These are phyloP conservation scores for Arthroderma uncinatum DNA, from an alignment of 2,329 filamentous ascomycete genomes.

Conservation along the genomic window DNA sequence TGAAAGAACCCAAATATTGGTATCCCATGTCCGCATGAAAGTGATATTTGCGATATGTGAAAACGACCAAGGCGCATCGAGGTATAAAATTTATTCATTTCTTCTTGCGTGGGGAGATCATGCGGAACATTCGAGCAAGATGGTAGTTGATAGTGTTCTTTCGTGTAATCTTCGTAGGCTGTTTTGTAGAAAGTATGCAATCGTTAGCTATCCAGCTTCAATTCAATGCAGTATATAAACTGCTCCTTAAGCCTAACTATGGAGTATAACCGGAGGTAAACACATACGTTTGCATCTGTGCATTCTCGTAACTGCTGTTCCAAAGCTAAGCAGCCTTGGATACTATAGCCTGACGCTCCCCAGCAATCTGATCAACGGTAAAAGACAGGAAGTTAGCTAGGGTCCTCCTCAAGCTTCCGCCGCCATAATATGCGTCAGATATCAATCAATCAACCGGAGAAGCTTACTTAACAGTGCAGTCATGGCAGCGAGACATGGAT, in stretches of 20 bases:
- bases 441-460: neutral
- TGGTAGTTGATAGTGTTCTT: conserved; percentile 90
- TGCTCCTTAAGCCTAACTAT: neutral
- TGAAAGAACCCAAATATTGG: neutral
- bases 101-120: conserved; percentile 60
- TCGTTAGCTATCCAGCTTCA: neutral
- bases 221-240: neutral
- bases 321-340: conserved; percentile 48
- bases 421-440: neutral
- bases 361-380: conserved; percentile 31
- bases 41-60: neutral
- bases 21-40: neutral
- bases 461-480: conserved; percentile 51
- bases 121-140: conserved; percentile 62
- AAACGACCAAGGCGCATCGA: neutral
- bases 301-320: conserved; percentile 52
- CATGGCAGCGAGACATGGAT: conserved; percentile 58
- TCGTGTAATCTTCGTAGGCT: conserved; percentile 47
- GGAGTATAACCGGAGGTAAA: neutral
- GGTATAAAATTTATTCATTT: conserved; percentile 28
- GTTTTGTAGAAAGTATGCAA: conserved; percentile 7
- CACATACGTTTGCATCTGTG: conserved; percentile 67
- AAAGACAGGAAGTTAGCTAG: neutral
- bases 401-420: neutral
- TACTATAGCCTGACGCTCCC: conserved; percentile 36